Evolutionary conservation across 306 rosid species (phyloP), one percentile per base, ranked within the genome.

Genomic region (Cucumis hystrix): DNA sequence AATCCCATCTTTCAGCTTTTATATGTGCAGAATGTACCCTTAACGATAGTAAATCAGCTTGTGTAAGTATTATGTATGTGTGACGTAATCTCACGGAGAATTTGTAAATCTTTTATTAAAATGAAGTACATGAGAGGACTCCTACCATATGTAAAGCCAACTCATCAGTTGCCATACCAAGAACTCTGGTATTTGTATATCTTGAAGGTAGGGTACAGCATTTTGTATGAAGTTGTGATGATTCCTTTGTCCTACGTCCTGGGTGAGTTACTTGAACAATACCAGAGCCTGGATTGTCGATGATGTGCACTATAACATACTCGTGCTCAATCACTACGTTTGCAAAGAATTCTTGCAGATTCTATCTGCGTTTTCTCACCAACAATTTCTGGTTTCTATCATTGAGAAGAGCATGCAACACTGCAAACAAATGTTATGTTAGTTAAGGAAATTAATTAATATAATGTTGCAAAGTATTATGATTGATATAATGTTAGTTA

Each of bases 331-430:
- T 25, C 71, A 71, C 78, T 23, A 79, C 47, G 62, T 71, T 73
- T 18, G 30, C 72, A 45, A 79, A 71, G 12, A 79, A 71, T 15
- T 79, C 82, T 1, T 54, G 45, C 33, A 72, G 78, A 59, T 79
- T 79, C 35, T 59, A 3, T 47, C 78, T 87, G 87, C 89, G 89
- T 86, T 76, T 86, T 89, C 60, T 91, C 92, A 3, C 97, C 98
- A 45, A 91, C 91, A 69, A 88, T 78, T 15, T 89, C 86, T 3
- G 88, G 78, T 8, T 95, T 85, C 87, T 4, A 91, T 55, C 87
- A 55, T 79, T 20, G 91, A 83, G 17, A 89, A 70, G 54, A 89
- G 81, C 7, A 89, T 87, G 78, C 98, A 89, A 61, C 95, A 91
- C 96, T 91, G 82, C 1, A 21, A 61, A 76, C 41, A 79, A 4